Evolutionary conservation across 176 grass and related monocot species (phyloP).

Genomic region (Bromus sterilis): DNA sequence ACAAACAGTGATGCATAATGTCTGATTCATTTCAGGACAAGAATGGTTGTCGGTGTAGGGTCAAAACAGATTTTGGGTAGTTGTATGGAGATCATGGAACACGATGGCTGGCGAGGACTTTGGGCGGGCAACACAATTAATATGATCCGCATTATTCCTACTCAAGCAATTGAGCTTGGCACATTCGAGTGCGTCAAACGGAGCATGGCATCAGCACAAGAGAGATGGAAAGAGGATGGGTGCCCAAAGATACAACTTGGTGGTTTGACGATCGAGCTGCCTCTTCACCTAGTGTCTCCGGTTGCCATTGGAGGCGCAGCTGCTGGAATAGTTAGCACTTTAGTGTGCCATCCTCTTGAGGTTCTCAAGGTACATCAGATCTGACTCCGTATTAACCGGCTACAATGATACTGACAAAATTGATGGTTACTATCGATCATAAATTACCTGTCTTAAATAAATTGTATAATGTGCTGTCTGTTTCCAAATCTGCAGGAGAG

Average conservation of each 20-base stretch:
- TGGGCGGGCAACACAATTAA: constrained; percentile 65
- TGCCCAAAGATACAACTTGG: constrained; percentile 27
- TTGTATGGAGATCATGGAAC: constrained; percentile 46
- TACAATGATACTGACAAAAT: background rate
- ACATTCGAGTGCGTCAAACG: constrained; percentile 68
- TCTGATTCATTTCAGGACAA: constrained; percentile 43
- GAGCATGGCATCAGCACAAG: constrained; percentile 31
- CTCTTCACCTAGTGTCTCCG: constrained; percentile 44
- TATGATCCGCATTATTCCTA: constrained; percentile 63
- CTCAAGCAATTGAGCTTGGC: constrained; percentile 65
- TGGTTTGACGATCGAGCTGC: constrained; percentile 29
- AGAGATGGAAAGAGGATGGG: constrained; percentile 43
- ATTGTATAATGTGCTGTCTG: background rate
- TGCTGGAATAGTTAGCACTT: constrained; percentile 57
- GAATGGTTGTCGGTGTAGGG: constrained; percentile 71
- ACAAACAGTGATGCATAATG: background rate
- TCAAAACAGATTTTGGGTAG: constrained; percentile 48
- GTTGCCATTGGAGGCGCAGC: constrained; percentile 57
- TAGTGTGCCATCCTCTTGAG: constrained; percentile 68
- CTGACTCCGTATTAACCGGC: background rate
- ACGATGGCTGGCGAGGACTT: constrained; percentile 62
- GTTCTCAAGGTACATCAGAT: constrained; percentile 57
- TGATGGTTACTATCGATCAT: background rate
- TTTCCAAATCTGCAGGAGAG: background rate
- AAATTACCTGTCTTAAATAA: background rate